Percentiles rank a stretch among this genome's conserved stretches.
These are phyloP conservation scores for Zelonia costaricensis DNA, from an alignment of 208 protist species.

Conservation along the genomic window DNA sequence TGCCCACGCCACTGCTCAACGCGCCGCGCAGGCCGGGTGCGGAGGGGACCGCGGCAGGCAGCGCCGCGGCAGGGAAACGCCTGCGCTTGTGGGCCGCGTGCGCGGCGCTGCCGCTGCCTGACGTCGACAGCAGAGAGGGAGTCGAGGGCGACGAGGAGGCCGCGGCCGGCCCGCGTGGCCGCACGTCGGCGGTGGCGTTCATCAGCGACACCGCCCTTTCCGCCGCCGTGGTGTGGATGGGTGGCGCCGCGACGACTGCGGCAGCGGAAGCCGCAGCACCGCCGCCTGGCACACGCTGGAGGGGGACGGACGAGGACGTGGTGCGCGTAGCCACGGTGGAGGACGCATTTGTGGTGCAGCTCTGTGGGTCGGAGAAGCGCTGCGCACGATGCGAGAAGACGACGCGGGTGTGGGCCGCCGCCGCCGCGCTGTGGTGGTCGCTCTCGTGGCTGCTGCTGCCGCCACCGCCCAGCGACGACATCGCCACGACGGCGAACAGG, in stretches of 20 bases:
- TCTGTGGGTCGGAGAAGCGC: background rate
- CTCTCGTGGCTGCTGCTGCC: too few relatives aligned
- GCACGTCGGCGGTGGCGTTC: background rate
- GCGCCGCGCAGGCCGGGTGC: background rate
- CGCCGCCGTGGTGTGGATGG: too few relatives aligned
- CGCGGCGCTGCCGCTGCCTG: constrained; percentile 7
- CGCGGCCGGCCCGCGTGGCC: background rate
- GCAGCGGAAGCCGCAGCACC: background rate
- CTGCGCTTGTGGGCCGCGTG: background rate
- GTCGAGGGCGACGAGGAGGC: constrained; percentile 20
- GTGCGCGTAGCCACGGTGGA: background rate
- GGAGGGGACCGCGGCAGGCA: too few relatives aligned
- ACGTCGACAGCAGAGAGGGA: constrained; percentile 14
- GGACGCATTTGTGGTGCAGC: background rate
- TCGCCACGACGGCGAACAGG: too few relatives aligned
- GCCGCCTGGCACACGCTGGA: background rate
- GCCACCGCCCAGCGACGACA: too few relatives aligned
- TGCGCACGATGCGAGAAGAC: too few relatives aligned
- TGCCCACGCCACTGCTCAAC: too few relatives aligned
- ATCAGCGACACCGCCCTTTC: background rate
- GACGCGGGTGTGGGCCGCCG: too few relatives aligned
- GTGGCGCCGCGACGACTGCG: too few relatives aligned
- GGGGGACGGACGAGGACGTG: too few relatives aligned
- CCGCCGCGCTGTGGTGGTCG: too few relatives aligned
- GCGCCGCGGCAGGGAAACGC: too few relatives aligned